These are phyloP conservation scores for Sarocladium kiliense DNA, from an alignment of 2,329 filamentous ascomycete species.

Conservation along the genomic window DNA sequence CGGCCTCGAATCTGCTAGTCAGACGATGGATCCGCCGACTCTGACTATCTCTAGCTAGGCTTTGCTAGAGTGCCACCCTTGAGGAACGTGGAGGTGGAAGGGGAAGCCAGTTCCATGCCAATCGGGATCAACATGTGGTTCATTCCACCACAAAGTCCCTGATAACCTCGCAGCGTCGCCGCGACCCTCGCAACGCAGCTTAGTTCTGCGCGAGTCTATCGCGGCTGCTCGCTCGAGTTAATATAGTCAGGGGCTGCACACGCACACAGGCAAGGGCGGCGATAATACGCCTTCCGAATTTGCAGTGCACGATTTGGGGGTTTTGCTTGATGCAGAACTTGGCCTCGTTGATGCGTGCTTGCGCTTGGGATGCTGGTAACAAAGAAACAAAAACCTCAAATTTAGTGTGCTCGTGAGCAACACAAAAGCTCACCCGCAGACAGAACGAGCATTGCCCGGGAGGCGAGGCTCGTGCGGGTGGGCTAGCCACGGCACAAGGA, in stretches of 20 bases:
- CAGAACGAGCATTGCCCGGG: background rate
- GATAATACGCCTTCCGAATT: background rate
- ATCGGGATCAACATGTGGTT: constrained; percentile 14
- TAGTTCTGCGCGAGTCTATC: constrained; percentile 10
- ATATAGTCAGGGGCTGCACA: background rate
- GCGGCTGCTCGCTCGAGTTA: constrained; percentile 7
- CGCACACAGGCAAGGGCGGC: background rate
- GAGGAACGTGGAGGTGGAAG: background rate
- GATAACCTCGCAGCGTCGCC: constrained; percentile 4
- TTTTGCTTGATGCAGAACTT: background rate
- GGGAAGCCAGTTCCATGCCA: background rate
- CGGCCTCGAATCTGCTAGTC: constrained; percentile 17
- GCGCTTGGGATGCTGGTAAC: constrained; percentile 28
- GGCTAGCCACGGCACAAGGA: constrained; percentile 23
- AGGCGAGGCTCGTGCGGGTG: background rate
- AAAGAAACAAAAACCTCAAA: constrained; percentile 8
- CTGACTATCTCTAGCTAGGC: background rate
- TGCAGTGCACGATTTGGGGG: constrained; percentile 2
- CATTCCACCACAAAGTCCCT: constrained; percentile 18
- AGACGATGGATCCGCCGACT: constrained; percentile 9
- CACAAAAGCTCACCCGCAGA: background rate
- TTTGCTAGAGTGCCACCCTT: background rate
- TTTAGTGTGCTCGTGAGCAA: constrained; percentile 17
- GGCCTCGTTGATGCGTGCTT: background rate
- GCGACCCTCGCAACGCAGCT: background rate